phyloP scores from a whole-genome alignment of 495 filamentous ascomycete genomes.

The Rhypophila decipiens region DNA sequence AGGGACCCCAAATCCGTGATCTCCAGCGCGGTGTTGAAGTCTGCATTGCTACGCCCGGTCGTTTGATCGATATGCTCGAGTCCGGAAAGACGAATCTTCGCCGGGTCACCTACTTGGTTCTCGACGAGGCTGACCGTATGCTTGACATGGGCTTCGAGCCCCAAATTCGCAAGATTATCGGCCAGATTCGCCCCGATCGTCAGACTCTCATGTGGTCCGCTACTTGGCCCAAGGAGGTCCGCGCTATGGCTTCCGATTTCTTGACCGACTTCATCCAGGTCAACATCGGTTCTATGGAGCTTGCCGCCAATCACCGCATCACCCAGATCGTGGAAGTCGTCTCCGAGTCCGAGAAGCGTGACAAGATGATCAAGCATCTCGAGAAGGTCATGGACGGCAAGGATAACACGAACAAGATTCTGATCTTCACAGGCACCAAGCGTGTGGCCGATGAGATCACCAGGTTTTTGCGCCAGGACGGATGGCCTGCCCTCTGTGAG shows the following conservation, averaged over 20 bases:
- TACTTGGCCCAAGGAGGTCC: conserved; percentile 99
- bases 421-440: conserved; percentile 98
- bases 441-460: conserved; percentile 98
- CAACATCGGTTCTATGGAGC: conserved; percentile 95
- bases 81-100: conserved; percentile 96
- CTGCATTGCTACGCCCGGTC: conserved; percentile 93
- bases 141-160: conserved; percentile 89
- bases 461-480: conserved; percentile 95
- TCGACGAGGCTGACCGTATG: conserved; percentile 88
- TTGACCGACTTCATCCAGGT: conserved; percentile 96
- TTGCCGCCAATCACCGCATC: conserved; percentile 97
- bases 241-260: conserved; percentile 91
- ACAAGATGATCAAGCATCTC: conserved; percentile 93
- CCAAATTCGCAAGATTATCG: conserved; percentile 89
- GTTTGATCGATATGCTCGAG: conserved; percentile 98
- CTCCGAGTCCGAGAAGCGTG: conserved; percentile 94
- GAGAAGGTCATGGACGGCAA: conserved; percentile 98
- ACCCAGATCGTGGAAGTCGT: conserved; percentile 95
- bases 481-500: conserved; percentile 97
- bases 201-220: conserved; percentile 99
- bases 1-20: conserved; percentile 92
- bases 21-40: conserved; percentile 82
- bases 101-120: conserved; percentile 90
- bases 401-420: conserved; percentile 67
- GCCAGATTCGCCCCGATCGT: conserved; percentile 95